phyloP scores from a whole-genome alignment of 306 rosid species.

The Mimosa bimucronata region DNA sequence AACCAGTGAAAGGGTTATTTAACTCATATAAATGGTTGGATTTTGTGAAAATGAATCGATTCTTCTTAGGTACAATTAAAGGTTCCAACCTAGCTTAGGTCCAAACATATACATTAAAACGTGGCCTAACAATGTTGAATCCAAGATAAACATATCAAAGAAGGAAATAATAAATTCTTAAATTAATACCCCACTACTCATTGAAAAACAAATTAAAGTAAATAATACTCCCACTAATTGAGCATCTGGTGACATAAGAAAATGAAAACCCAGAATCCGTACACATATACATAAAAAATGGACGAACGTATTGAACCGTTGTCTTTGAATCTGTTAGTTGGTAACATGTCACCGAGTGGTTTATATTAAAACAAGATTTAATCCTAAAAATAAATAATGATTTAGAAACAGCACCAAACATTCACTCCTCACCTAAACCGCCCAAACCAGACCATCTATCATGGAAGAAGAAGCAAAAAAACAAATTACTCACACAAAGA shows the following conservation, averaged over 20 bases:
- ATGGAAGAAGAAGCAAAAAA: not conserved
- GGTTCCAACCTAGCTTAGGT: too few species aligned
- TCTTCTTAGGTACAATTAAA: too few species aligned
- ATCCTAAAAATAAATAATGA: not conserved
- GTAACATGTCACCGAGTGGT: not conserved
- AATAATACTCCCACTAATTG: not conserved
- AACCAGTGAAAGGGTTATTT: too few species aligned
- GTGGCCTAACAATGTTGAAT: too few species aligned
- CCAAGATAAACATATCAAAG: too few species aligned
- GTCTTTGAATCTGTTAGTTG: not conserved
- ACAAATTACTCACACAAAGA: not conserved
- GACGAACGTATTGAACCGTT: not conserved
- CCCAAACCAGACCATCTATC: not conserved
- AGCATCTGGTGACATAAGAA: not conserved
- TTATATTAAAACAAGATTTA: not conserved
- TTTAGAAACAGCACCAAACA: not conserved
- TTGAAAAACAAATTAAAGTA: not conserved
- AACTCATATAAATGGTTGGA: too few species aligned
- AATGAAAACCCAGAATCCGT: not conserved
- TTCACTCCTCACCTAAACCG: conserved; percentile 5
- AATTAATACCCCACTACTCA: not conserved
- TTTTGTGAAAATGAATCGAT: too few species aligned
- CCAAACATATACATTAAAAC: too few species aligned
- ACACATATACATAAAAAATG: not conserved
- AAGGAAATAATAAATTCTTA: not conserved